Conservation (phyloP, 495 filamentous ascomycete genomes). For the Aspergillus kassunensis region DNA sequence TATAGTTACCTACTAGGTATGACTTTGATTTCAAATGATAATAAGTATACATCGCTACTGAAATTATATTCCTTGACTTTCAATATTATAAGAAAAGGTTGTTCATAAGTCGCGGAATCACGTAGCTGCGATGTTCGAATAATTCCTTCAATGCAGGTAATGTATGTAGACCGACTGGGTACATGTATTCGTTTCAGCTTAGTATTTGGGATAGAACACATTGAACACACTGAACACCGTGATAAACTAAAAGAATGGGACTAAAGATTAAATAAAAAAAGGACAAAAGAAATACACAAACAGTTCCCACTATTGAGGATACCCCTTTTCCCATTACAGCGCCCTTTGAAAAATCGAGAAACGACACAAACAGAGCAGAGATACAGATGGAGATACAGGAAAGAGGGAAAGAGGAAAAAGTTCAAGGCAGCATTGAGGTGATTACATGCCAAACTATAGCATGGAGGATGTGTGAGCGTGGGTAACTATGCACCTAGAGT, state of each 20-base stretch:
- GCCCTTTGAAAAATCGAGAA: slow-evolving; percentile 35
- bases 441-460: slow-evolving; percentile 22
- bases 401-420: slow-evolving; percentile 9
- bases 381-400: slow-evolving; percentile 21
- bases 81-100: too few relatives aligned
- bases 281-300: slow-evolving; percentile 15
- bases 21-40: too few relatives aligned
- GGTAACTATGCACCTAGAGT: background rate
- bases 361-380: slow-evolving; percentile 18
- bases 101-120: too few relatives aligned
- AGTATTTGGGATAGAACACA: background rate
- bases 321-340: slow-evolving; percentile 46
- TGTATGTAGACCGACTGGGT: too few relatives aligned
- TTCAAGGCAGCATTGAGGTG: slow-evolving; percentile 1
- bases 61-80: too few relatives aligned
- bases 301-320: slow-evolving; percentile 40
- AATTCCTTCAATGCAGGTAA: too few relatives aligned
- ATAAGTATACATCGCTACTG: too few relatives aligned
- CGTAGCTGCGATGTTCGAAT: too few relatives aligned
- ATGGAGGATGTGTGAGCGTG: slow-evolving; percentile 9
- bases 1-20: too few relatives aligned
- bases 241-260: slow-evolving; percentile 1
- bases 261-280: slow-evolving; percentile 7
- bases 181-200: too few relatives aligned
- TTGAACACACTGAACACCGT: slow-evolving; percentile 3